These are phyloP conservation scores for Penicillium coprophilum DNA, from an alignment of 495 filamentous ascomycete species.

Conservation along the genomic window DNA sequence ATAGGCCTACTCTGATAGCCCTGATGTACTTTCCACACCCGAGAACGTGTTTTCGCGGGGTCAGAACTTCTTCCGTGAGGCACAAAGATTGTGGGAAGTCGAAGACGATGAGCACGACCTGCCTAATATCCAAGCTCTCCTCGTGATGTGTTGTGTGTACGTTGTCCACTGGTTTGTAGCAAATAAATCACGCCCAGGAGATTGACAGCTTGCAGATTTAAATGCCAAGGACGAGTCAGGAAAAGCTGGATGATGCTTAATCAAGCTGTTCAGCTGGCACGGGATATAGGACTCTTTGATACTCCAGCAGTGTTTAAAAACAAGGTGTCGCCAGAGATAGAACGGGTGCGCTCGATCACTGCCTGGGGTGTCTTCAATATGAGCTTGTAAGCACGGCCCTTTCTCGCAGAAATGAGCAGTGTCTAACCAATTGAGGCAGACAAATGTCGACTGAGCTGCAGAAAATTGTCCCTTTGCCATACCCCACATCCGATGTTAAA, in stretches of 20 bases:
- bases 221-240: slow-evolving; percentile 31
- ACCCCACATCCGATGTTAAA: slow-evolving; percentile 24
- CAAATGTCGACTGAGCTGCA: slow-evolving; percentile 36
- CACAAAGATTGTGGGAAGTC: slow-evolving; percentile 36
- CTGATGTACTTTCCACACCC: slow-evolving; percentile 41
- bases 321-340: slow-evolving; percentile 19
- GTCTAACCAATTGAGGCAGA: slow-evolving; percentile 23
- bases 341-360: slow-evolving; percentile 28
- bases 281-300: slow-evolving; percentile 35
- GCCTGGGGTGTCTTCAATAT: slow-evolving; percentile 40
- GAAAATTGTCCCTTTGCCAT: slow-evolving; percentile 22
- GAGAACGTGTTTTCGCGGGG: slow-evolving; percentile 34
- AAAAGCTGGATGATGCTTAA: slow-evolving; percentile 38
- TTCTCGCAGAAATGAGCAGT: neutral
- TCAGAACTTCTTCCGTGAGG: slow-evolving; percentile 34
- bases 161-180: slow-evolving; percentile 15
- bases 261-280: slow-evolving; percentile 37
- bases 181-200: neutral
- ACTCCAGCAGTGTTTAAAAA: slow-evolving; percentile 15
- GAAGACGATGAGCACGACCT: slow-evolving; percentile 36
- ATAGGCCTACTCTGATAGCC: slow-evolving; percentile 48
- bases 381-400: slow-evolving; percentile 27
- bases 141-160: slow-evolving; percentile 40
- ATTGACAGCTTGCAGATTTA: slow-evolving; percentile 31
- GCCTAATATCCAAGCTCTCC: slow-evolving; percentile 39